Evolutionary conservation across 257 asterid genomes (phyloP).

Genomic region (Oldenlandia corymbosa): DNA sequence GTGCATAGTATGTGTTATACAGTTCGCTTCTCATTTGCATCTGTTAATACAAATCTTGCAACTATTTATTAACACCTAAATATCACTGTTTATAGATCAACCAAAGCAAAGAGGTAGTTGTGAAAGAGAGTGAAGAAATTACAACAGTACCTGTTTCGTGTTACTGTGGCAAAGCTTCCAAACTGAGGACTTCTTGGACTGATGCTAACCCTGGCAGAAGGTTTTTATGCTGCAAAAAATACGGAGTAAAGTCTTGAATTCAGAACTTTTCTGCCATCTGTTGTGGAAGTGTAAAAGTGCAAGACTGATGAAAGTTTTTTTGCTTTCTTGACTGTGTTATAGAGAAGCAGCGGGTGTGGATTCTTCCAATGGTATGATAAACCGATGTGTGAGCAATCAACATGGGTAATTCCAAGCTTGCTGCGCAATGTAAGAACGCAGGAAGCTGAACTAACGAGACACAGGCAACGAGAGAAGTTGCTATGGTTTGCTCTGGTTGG

Average conservation of each 20-base stretch:
- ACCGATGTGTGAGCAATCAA: slow-evolving; percentile 4
- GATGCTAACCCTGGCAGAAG: neutral
- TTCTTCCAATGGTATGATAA: slow-evolving; percentile 8
- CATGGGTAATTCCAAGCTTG: slow-evolving; percentile 3
- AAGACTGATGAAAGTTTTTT: neutral
- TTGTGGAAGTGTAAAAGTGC: neutral
- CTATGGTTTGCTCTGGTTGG: slow-evolving; percentile 5
- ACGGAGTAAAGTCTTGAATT: neutral
- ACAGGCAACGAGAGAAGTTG: neutral
- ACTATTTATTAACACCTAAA: neutral
- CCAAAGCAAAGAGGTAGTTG: neutral
- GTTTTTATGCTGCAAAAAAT: slow-evolving; percentile 6
- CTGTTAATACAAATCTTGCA: neutral
- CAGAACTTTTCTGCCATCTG: neutral
- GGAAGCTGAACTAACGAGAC: slow-evolving; percentile 1
- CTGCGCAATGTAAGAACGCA: neutral
- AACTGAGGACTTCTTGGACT: slow-evolving; percentile 6
- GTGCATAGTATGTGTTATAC: too few species aligned
- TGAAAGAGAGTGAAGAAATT: slow-evolving; percentile 6
- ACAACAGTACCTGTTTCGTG: slow-evolving; percentile 1
- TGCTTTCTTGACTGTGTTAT: neutral
- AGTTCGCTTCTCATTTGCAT: neutral
- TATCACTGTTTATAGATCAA: neutral
- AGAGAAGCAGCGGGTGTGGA: slow-evolving; percentile 3
- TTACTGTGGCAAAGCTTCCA: slow-evolving; percentile 9